Percentiles rank a stretch among this genome's conserved stretches.
phyloP scores from a whole-genome alignment of 306 rosid genomes.

The Benincasa hispida region DNA sequence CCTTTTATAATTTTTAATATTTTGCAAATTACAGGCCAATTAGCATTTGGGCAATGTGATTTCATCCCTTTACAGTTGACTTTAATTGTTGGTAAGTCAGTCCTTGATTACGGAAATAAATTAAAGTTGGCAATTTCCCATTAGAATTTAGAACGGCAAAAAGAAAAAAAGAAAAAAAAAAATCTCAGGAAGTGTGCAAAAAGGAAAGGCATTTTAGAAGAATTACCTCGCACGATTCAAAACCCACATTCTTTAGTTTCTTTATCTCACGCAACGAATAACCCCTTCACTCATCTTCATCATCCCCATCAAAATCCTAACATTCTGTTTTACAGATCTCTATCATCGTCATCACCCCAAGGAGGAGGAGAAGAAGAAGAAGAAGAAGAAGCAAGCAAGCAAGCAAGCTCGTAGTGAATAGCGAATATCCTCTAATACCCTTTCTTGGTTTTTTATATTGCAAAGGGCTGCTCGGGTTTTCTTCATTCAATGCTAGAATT shows the following conservation, averaged over 20 bases:
- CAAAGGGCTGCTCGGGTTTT: constrained; percentile 11
- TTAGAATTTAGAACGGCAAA: not conserved
- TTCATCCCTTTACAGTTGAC: not conserved
- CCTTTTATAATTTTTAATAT: not conserved
- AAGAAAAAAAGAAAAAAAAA: not conserved
- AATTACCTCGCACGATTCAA: constrained; percentile 1
- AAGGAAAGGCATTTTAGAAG: not conserved
- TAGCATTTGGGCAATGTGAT: not conserved
- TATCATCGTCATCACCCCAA: not conserved
- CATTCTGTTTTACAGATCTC: constrained; percentile 14
- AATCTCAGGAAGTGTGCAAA: not conserved
- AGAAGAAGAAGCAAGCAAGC: not conserved
- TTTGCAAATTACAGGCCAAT: not conserved
- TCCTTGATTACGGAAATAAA: not conserved
- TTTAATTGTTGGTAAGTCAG: not conserved
- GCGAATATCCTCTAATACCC: constrained; percentile 20
- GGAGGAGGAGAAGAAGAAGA: not conserved
- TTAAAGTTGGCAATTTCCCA: not conserved
- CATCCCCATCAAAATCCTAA: constrained; percentile 12
- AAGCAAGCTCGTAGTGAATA: constrained; percentile 2
- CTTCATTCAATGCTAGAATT: constrained; percentile 10
- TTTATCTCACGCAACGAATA: constrained; percentile 27
- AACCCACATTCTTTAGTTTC: constrained; percentile 6
- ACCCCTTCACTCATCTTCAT: not conserved
- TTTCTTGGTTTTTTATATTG: not conserved